Percentiles rank a stretch among this genome's conserved stretches.
Evolutionary conservation across 176 grass and related monocot species (phyloP).

Genomic region (Lolium multiflorum): DNA sequence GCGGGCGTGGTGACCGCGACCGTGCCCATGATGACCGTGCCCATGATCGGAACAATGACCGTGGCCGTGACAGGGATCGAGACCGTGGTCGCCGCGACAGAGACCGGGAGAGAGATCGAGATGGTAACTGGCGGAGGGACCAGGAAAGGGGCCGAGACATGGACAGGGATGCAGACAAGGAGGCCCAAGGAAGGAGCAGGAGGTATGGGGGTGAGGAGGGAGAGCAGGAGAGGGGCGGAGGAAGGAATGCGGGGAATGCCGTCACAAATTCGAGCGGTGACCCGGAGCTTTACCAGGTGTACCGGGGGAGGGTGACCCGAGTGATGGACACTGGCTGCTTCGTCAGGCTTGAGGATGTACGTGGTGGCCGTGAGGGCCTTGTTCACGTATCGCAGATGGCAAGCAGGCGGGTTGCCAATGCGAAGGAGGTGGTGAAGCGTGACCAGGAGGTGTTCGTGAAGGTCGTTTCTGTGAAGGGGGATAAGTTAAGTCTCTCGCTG

Average conservation of each 20-base stretch:
- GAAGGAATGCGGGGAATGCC: constrained; percentile 37
- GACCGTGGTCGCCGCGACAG: constrained; percentile 6
- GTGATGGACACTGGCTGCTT: constrained; percentile 91
- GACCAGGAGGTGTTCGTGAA: constrained; percentile 89
- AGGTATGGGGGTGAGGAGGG: constrained; percentile 57
- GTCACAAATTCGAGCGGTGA: constrained; percentile 45
- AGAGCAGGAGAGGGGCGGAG: constrained; percentile 43
- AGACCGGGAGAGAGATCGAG: constrained; percentile 33
- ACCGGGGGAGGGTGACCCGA: constrained; percentile 70
- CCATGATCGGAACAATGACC: constrained; percentile 12
- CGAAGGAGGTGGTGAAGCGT: constrained; percentile 76
- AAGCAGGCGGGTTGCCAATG: constrained; percentile 61
- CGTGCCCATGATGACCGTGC: constrained; percentile 27
- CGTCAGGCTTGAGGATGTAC: constrained; percentile 68
- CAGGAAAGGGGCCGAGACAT: constrained; percentile 34
- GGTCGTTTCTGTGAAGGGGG: constrained; percentile 75
- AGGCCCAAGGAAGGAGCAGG: constrained; percentile 41
- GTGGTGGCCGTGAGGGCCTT: constrained; percentile 68
- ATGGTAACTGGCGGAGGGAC: constrained; percentile 37
- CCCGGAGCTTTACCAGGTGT: constrained; percentile 77
- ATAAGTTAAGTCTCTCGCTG: constrained; percentile 79
- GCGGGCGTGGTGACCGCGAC: constrained; percentile 45
- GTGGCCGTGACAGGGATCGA: constrained; percentile 15
- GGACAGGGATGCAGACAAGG: constrained; percentile 43
- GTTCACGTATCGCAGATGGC: constrained; percentile 91